These are phyloP conservation scores for Cyclotella baltica DNA, from an alignment of 108 stramenopile genomes.

Conservation along the genomic window DNA sequence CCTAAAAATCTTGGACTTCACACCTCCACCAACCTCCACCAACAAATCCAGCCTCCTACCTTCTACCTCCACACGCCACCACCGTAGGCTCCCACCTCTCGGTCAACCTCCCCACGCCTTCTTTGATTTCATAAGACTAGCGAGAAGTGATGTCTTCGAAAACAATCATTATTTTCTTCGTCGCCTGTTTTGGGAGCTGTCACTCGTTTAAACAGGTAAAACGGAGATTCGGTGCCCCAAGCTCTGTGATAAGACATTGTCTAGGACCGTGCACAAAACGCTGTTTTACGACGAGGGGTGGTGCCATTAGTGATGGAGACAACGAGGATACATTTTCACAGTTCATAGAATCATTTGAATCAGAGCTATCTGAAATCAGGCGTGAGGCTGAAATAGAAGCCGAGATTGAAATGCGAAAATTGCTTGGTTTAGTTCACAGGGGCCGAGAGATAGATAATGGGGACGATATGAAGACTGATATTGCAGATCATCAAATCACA, in stretches of 20 bases:
- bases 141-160: too few species aligned
- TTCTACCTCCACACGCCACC: too few species aligned
- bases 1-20: too few species aligned
- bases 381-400: constrained; percentile 49
- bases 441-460: not conserved
- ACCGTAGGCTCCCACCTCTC: too few species aligned
- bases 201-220: not conserved
- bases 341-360: constrained; percentile 52
- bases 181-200: not conserved
- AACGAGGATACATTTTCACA: constrained; percentile 25
- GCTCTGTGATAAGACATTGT: not conserved
- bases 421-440: constrained; percentile 24
- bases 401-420: constrained; percentile 46
- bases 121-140: too few species aligned
- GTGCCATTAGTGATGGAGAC: constrained; percentile 14
- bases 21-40: too few species aligned
- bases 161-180: too few species aligned
- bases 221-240: not conserved
- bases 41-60: too few species aligned
- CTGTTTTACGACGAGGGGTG: not conserved
- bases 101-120: not conserved
- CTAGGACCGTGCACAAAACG: too few species aligned
- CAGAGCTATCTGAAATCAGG: constrained; percentile 49
- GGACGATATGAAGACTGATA: constrained; percentile 8
- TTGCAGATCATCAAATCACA: not conserved